Evolutionary conservation across 176 grass and related monocot species (phyloP), one percentile per base, ranked within the genome.

Genomic region (Phoenix roebelenii): DNA sequence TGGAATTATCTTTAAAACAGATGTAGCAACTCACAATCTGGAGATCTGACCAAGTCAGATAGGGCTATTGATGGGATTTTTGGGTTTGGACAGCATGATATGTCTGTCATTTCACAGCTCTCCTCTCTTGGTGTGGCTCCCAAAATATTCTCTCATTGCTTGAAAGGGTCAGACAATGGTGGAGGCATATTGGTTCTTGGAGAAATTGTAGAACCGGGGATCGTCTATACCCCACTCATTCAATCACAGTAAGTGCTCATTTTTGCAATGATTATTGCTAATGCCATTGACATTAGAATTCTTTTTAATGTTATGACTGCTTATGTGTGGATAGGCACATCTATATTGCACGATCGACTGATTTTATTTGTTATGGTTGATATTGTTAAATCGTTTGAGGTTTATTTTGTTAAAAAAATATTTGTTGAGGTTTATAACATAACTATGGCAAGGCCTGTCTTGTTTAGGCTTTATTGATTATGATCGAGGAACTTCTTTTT

Each of bases 131-230:
- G 92, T 20, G 77, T 91, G 44, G 74, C 87, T 65, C 87, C 87
- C 54, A 88, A 82, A 68, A 81, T 85, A 10, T 97, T 97, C 50
- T 97, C 92, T 50, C 92, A 97, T 78, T 97, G 92, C 84, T 72
- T 97, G 65, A 97, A 85, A 82, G 86, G 92, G 61, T 91, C 86
- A 50, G 81, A 92, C 16, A 89, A 85, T 81, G 83, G 92, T 25
- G 92, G 92, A 55, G 92, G 92, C 22, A 85, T 97, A 74, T 79
- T 97, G 74, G 92, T 97, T 60, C 83, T 97, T 39, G 92, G 92
- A 39, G 71, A 91, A 80, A 88, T 97, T 72, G 66, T 89, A 7
- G 83, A 97, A 54, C 87, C 92, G 61, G 84, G 78, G 63, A 79
- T 97, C 65, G 92, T 97, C 5, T 97, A 91, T 74, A 97, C 87